Percentiles rank a stretch among this genome's conserved stretches.
Evolutionary conservation across 1,284 basidiomycete species (phyloP).

Genomic region (Ustilago tritici): DNA sequence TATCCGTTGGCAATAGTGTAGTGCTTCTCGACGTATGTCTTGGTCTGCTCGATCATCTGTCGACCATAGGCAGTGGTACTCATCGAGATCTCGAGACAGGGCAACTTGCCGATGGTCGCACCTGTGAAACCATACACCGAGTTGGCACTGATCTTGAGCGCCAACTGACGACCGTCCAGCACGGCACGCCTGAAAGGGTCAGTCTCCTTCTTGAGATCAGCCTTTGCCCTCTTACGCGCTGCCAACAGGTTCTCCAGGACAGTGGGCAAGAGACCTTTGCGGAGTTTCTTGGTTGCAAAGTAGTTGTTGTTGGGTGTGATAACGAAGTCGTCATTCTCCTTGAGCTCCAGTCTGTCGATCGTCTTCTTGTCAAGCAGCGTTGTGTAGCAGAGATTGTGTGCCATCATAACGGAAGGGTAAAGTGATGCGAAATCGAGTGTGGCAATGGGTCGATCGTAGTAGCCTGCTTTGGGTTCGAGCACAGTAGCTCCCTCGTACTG

Average conservation of each 20-base stretch:
- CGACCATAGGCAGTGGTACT: slow-evolving; percentile 69
- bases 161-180: slow-evolving; percentile 68
- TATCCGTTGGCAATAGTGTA: slow-evolving; percentile 69
- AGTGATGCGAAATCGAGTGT: slow-evolving; percentile 69
- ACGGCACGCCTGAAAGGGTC: slow-evolving; percentile 69
- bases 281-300: slow-evolving; percentile 61
- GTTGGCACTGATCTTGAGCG: slow-evolving; percentile 69
- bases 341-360: slow-evolving; percentile 64
- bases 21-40: slow-evolving; percentile 62
- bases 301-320: slow-evolving; percentile 69
- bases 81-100: slow-evolving; percentile 69
- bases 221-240: slow-evolving; percentile 68
- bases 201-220: slow-evolving; percentile 68
- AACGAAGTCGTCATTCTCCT: slow-evolving; percentile 65
- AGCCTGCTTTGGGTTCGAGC: slow-evolving; percentile 68
- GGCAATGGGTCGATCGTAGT: slow-evolving; percentile 68
- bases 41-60: slow-evolving; percentile 69
- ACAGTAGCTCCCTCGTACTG: slow-evolving; percentile 70
- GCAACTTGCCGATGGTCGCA: slow-evolving; percentile 68
- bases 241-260: slow-evolving; percentile 66
- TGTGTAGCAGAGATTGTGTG: slow-evolving; percentile 69
- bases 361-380: slow-evolving; percentile 66
- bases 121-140: slow-evolving; percentile 70
- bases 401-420: slow-evolving; percentile 70
- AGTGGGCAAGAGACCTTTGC: slow-evolving; percentile 67